Base-by-base conservation (phyloP, 495 filamentous ascomycete species). In the Hypoxylon intermedium region DNA sequence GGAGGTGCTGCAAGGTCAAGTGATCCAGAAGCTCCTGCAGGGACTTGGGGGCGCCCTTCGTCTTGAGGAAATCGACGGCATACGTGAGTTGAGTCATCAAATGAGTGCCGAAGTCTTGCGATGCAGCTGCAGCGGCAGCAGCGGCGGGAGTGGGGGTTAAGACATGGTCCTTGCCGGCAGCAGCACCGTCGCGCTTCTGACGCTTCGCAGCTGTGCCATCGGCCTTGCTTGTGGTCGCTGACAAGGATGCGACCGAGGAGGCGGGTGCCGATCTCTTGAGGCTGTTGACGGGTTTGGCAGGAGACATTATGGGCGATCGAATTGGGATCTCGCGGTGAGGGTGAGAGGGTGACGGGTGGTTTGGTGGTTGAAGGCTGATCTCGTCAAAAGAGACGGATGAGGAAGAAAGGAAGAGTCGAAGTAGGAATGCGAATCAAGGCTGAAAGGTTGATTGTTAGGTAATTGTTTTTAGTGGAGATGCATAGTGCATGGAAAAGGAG, bases 1-100 rank as follows among this genome's bases (percentile, higher is more conserved):
- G 57, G 16, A 70, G 60, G 64, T 85, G 77, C 55, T 86, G 82
- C 9, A 89, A 77, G 21, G 84, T 88, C 9, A 97, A 79, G 70
- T 94, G 94, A 45, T 83, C 81, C 19, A 93, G 75, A 46, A 98
- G 86, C 59, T 93, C 87, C 37, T 75, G 67, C 31, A 91, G 85
- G 12, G 85, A 87, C 61, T 92, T 83, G 12, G 91, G 83, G 19
- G 83, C 73, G 57, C 83, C 83, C 72, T 92, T 93, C 49, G 78
- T 76, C 69, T 94, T 94, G 68, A 98, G 87, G 70, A 90, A 89
- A 7, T 89, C 83, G 71, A 96, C 86, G 5, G 89, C 89, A 72
- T 91, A 94, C 52, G 85, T 79, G 52, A 97, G 84, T 63, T 96
- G 87, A 6, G 90, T 93, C 80, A 90, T 87, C 70, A 93, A 85